Evolutionary conservation across 345 rosid genomes (phyloP).

Genomic region (Gossypium arboreum): DNA sequence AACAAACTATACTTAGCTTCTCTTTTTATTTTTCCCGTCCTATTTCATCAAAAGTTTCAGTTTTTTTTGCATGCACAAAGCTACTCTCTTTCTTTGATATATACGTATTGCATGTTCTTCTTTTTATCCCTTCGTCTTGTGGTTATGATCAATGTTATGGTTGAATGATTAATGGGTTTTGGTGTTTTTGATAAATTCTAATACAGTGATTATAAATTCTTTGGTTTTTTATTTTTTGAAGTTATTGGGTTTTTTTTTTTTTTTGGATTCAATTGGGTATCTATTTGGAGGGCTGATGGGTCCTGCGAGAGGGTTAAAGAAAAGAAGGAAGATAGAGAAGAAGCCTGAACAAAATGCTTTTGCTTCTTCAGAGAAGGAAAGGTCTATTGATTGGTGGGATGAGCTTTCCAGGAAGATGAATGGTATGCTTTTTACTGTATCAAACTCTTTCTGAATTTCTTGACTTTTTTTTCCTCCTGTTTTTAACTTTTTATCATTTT

Average conservation of each 20-base stretch:
- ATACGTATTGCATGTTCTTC: constrained; percentile 28
- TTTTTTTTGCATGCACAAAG: constrained; percentile 24
- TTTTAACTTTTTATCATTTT: not conserved
- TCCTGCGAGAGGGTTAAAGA: constrained; percentile 40
- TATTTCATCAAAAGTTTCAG: not conserved
- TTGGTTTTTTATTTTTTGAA: constrained; percentile 16
- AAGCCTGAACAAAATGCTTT: constrained; percentile 32
- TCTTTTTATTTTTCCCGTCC: not conserved
- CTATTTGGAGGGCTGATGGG: constrained; percentile 34
- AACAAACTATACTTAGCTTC: not conserved
- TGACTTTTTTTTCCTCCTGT: not conserved
- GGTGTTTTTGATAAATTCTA: constrained; percentile 22
- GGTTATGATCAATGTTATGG: constrained; percentile 1
- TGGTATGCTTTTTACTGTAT: constrained; percentile 28
- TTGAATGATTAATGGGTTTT: constrained; percentile 28
- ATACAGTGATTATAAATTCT: not conserved
- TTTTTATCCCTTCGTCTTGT: constrained; percentile 13
- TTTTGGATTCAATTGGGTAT: constrained; percentile 30
- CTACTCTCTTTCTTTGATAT: not conserved
- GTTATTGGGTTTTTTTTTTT: constrained; percentile 21
- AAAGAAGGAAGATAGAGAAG: constrained; percentile 34
- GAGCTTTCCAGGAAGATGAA: constrained; percentile 40
- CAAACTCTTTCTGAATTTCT: not conserved
- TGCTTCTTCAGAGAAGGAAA: constrained; percentile 38
- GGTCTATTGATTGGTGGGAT: constrained; percentile 44